Conservation (phyloP, 176 grass and related monocot genomes). For the Metroxylon sagu region DNA sequence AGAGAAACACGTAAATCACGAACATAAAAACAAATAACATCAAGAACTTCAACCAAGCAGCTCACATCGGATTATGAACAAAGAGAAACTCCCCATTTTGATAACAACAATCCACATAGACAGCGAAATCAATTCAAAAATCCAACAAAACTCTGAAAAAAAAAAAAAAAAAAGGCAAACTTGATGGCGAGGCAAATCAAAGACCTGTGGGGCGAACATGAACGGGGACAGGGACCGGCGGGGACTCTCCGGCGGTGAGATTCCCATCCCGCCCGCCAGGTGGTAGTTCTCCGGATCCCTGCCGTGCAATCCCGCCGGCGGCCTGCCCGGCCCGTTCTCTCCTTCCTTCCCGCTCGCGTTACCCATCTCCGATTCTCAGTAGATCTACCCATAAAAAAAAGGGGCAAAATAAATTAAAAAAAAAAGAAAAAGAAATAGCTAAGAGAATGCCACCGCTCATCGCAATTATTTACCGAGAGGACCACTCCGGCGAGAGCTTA, state of each 20-base stretch:
- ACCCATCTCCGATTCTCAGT: slow-evolving; percentile 35
- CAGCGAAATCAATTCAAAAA: not conserved
- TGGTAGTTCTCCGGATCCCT: slow-evolving; percentile 2
- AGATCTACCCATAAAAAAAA: too few relatives aligned
- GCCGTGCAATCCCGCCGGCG: not conserved
- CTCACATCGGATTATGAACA: too few relatives aligned
- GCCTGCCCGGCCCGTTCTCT: slow-evolving; percentile 40
- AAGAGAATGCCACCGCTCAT: too few relatives aligned
- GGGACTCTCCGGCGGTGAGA: slow-evolving; percentile 6
- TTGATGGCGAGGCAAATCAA: not conserved
- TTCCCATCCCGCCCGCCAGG: not conserved
- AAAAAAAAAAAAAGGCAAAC: not conserved
- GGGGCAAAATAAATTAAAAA: too few relatives aligned
- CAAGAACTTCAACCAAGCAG: too few relatives aligned
- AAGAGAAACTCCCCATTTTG: too few relatives aligned
- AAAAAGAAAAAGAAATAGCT: too few relatives aligned
- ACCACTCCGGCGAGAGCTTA: too few relatives aligned
- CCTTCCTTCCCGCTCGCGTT: slow-evolving; percentile 52
- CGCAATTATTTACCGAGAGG: too few relatives aligned
- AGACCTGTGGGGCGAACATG: slow-evolving; percentile 16
- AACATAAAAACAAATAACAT: too few relatives aligned
- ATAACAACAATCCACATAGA: not conserved
- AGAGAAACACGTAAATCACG: too few relatives aligned
- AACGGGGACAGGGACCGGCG: not conserved
- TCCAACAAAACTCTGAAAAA: not conserved